Evolutionary conservation across 768 basidiomycete species (phyloP).

Genomic region (Neoboletus brunneissimus): DNA sequence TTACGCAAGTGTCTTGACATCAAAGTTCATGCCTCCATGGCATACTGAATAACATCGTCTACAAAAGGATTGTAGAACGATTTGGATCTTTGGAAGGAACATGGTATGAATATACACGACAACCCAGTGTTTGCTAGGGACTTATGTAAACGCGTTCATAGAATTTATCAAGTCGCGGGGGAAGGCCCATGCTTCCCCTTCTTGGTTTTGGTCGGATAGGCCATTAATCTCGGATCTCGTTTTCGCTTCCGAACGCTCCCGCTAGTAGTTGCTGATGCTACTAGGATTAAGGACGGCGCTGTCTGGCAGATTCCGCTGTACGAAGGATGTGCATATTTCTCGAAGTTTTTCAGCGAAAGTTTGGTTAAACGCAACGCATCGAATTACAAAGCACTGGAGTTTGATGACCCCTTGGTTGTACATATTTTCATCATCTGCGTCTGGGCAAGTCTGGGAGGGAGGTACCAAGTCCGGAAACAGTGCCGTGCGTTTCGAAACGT

Average conservation of each 20-base stretch:
- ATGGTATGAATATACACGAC: neutral
- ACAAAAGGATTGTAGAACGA: neutral
- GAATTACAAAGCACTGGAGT: conserved; percentile 27
- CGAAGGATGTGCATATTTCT: neutral
- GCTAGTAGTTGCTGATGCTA: neutral
- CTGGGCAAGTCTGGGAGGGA: conserved; percentile 22
- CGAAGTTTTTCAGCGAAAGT: conserved; percentile 14
- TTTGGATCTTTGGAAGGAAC: neutral
- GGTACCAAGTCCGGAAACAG: conserved; percentile 22
- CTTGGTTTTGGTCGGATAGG: conserved; percentile 3
- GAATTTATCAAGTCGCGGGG: neutral
- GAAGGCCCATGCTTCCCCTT: conserved; percentile 6
- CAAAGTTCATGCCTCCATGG: conserved; percentile 38
- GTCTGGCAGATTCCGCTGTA: neutral
- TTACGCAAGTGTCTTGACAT: conserved; percentile 69
- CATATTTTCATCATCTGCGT: conserved; percentile 27
- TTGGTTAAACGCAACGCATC: conserved; percentile 18
- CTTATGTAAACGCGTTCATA: neutral
- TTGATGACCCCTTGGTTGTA: conserved; percentile 29
- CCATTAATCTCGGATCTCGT: neutral
- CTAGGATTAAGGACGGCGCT: neutral
- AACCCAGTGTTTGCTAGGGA: conserved; percentile 10
- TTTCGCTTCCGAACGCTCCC: conserved; percentile 14
- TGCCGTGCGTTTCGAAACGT: conserved; percentile 16
- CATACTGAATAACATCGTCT: conserved; percentile 2